phyloP scores from a whole-genome alignment of 2,329 filamentous ascomycete genomes.

The Trichophyton rubrum region DNA sequence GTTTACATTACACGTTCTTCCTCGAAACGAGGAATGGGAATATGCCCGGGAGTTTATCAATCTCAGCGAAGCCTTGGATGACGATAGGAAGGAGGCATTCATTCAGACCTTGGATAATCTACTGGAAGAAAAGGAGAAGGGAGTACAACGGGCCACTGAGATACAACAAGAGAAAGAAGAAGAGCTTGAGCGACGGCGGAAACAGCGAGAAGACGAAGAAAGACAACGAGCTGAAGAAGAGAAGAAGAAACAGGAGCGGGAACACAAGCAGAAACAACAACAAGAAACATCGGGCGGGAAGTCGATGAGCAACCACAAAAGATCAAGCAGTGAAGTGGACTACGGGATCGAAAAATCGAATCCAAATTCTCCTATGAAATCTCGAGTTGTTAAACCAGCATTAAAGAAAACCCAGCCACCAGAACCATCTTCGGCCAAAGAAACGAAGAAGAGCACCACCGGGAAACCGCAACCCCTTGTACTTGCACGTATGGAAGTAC shows the following conservation, averaged over 20 bases:
- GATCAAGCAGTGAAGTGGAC: slow-evolving; percentile 53
- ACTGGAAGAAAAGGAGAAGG: slow-evolving; percentile 67
- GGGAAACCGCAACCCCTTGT: slow-evolving; percentile 23
- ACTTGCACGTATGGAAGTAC: slow-evolving; percentile 29
- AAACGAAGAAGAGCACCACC: slow-evolving; percentile 24
- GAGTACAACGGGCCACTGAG: slow-evolving; percentile 52
- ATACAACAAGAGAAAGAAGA: slow-evolving; percentile 48
- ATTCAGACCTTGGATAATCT: slow-evolving; percentile 71
- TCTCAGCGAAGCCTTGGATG: slow-evolving; percentile 75
- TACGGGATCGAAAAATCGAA: slow-evolving; percentile 53
- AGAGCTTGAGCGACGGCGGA: slow-evolving; percentile 38
- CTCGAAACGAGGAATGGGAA: slow-evolving; percentile 89
- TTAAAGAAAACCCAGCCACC: slow-evolving; percentile 18
- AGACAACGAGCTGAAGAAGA: slow-evolving; percentile 24
- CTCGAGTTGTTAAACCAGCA: slow-evolving; percentile 21
- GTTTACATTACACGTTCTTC: slow-evolving; percentile 88
- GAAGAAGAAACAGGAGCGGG: slow-evolving; percentile 19
- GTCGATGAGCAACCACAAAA: slow-evolving; percentile 29
- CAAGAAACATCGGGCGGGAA: slow-evolving; percentile 15
- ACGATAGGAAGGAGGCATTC: slow-evolving; percentile 81
- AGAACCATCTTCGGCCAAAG: slow-evolving; percentile 22
- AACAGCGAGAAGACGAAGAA: slow-evolving; percentile 38
- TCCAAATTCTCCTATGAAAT: slow-evolving; percentile 24
- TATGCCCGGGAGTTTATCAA: slow-evolving; percentile 85
- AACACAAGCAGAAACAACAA: slow-evolving; percentile 14